Evolutionary conservation across 2,329 filamentous ascomycete genomes (phyloP).

Genomic region (Xylariales sp.): DNA sequence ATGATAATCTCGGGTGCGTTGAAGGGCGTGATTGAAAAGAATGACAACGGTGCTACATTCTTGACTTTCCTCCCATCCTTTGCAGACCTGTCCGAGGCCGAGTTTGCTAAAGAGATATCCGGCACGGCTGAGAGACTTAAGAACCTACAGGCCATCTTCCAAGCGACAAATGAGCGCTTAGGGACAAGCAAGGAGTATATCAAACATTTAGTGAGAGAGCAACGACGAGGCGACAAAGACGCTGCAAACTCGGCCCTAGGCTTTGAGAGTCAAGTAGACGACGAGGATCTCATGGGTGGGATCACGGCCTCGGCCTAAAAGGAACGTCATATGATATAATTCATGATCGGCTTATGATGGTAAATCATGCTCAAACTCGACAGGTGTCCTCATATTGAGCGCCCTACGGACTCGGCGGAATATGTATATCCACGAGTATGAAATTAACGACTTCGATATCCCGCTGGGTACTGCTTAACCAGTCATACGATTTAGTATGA

Average conservation of each 20-base stretch:
- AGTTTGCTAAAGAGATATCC: slow-evolving; percentile 45
- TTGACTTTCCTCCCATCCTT: slow-evolving; percentile 45
- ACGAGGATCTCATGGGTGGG: slow-evolving; percentile 59
- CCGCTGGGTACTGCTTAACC: too few species aligned
- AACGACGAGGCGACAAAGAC: slow-evolving; percentile 39
- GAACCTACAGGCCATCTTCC: slow-evolving; percentile 41
- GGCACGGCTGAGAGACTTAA: slow-evolving; percentile 36
- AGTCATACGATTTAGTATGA: too few species aligned
- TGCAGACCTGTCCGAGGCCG: slow-evolving; percentile 41
- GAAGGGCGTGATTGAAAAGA: slow-evolving; percentile 44
- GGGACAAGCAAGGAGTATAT: slow-evolving; percentile 54
- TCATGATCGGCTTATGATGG: too few species aligned
- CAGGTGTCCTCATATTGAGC: too few species aligned
- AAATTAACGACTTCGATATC: too few species aligned
- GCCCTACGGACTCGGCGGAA: too few species aligned
- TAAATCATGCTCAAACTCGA: too few species aligned
- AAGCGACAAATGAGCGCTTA: slow-evolving; percentile 49
- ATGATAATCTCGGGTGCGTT: slow-evolving; percentile 56
- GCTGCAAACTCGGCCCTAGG: slow-evolving; percentile 29
- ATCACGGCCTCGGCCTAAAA: slow-evolving; percentile 11
- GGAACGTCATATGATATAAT: too few species aligned
- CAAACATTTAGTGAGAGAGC: slow-evolving; percentile 39
- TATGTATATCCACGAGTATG: too few species aligned
- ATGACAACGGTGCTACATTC: slow-evolving; percentile 38
- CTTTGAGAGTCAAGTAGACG: slow-evolving; percentile 47